Base-by-base conservation (phyloP, 2,329 filamentous ascomycete genomes). In the Alternaria sp. region DNA sequence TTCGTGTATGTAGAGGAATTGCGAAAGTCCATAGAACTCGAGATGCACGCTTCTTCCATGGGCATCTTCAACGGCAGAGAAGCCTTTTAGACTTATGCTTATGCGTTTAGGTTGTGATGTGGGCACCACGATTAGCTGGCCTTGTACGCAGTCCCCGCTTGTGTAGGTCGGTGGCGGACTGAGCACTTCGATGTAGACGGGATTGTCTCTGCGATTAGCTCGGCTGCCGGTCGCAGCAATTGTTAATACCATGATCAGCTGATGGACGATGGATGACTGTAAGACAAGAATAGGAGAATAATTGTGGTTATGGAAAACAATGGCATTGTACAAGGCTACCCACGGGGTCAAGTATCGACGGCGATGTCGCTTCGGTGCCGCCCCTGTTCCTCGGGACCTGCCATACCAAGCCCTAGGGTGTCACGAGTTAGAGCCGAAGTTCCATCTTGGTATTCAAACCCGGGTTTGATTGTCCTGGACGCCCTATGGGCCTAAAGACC, bases 131-230 rank as follows among this genome's bases (percentile, higher is more conserved):
- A 72, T 66, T 10, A 74, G 61, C 10, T 59, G 36, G 21, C 74
- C 74, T 28, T 67, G 63, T 17, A 77, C 57, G 10, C 55, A 40
- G 19, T 76, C 71, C 40, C 71, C 70, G 43, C 55, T 65, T 6
- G 69, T 72, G 59, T 71, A 75, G 46, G 62, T 64, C 5, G 60
- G 61, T 3, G 63, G 57, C 25, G 61, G 46, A 36, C 61, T 55
- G 49, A 59, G 59, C 17, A 72, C 17, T 15, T 67, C 40, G 17
- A 73, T 71, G 52, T 67, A 71, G 13, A 73, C 40, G 15, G 67
- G 64, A 19, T 61, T 67, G n/a, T 68, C 59, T 30, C 56, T 64
- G 46, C 62, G 43, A 40, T 70, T 70, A 44, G 61, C 36, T 28
- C 57, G 57, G 28, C n/a, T 51, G 57, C 57, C 51, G n/a, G 36